Percentiles rank a stretch among this genome's conserved stretches.
These are phyloP conservation scores for Termitomyces sp. DNA, from an alignment of 768 basidiomycete genomes.

Conservation along the genomic window DNA sequence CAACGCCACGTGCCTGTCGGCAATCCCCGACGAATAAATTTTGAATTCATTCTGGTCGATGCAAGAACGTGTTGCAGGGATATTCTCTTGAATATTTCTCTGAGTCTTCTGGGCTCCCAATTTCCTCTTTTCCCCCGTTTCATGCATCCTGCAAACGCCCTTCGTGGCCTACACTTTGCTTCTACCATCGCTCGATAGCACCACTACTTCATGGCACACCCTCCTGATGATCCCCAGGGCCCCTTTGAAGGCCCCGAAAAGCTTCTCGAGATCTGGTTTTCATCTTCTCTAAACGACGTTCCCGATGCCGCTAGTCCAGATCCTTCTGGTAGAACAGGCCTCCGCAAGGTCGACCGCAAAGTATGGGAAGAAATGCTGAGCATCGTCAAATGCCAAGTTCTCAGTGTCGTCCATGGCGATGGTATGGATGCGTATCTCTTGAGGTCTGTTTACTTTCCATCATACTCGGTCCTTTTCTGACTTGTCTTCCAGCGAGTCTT, in stretches of 20 bases:
- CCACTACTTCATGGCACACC: constrained; percentile 29
- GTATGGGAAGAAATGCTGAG: constrained; percentile 97
- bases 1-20: neutral
- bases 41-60: neutral
- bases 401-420: constrained; percentile 83
- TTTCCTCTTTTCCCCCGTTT: constrained; percentile 20
- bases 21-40: constrained; percentile 4
- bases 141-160: constrained; percentile 37
- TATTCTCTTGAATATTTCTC: constrained; percentile 7
- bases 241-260: constrained; percentile 95
- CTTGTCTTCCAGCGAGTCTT: constrained; percentile 79
- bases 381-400: constrained; percentile 94
- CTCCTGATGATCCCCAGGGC: constrained; percentile 29
- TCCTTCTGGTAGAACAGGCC: constrained; percentile 50
- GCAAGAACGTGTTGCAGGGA: neutral
- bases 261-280: constrained; percentile 96
- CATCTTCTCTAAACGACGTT: constrained; percentile 62
- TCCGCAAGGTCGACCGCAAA: constrained; percentile 66
- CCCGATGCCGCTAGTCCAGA: constrained; percentile 34
- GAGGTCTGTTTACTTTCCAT: constrained; percentile 51
- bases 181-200: constrained; percentile 47
- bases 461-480: constrained; percentile 7
- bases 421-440: constrained; percentile 94
- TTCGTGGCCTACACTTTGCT: constrained; percentile 23
- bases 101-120: neutral